Conservation (phyloP, 2,329 filamentous ascomycete genomes). For the Botrytis cinerea region DNA sequence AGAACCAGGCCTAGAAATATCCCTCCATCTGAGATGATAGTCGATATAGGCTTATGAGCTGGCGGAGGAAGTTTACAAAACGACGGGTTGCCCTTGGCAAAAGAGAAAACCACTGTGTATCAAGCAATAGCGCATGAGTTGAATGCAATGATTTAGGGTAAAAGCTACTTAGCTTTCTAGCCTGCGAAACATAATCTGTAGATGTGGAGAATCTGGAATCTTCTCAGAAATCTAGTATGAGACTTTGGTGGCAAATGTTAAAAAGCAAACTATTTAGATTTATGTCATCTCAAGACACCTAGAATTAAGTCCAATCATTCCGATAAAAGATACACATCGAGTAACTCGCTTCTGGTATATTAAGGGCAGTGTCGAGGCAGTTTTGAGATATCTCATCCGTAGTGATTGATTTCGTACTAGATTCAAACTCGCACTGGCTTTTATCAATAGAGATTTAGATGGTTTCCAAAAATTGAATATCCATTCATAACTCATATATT, state of each 20-base stretch:
- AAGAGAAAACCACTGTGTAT: neutral
- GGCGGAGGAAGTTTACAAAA: neutral
- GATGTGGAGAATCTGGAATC: neutral
- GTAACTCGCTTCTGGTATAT: neutral
- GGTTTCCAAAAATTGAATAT: neutral
- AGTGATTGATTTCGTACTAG: neutral
- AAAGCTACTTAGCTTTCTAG: neutral
- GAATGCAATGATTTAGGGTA: accelerated
- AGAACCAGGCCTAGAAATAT: neutral
- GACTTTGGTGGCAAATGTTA: neutral
- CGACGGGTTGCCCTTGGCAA: neutral
- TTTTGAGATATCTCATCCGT: neutral
- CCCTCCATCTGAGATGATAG: neutral
- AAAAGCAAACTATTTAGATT: too few relatives aligned
- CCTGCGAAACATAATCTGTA: neutral
- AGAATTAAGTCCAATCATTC: neutral
- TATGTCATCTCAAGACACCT: neutral
- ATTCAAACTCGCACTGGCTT: neutral
- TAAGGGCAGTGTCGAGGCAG: neutral
- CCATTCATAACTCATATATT: constrained; percentile 14
- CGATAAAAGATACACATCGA: neutral
- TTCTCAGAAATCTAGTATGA: neutral
- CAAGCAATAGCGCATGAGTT: neutral
- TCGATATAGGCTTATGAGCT: neutral
- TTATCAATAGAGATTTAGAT: neutral